Percentiles rank a stretch among this genome's conserved stretches.
These are phyloP conservation scores for Triticum aestivum DNA, from an alignment of 176 grass and related monocot genomes.

Conservation along the genomic window IWGSC_CS_RefSeq_v2.1 NC_057803.1:681964066-681964565, in stretches of 20 bases:
- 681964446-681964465: too few species aligned
- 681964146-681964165: background rate
- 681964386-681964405: background rate
- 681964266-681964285: background rate
- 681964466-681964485: too few species aligned
- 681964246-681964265: constrained; percentile 1
- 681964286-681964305: background rate
- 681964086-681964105: background rate
- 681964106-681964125: background rate
- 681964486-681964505: too few species aligned
- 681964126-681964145: background rate
- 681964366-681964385: background rate
- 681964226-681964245: background rate
- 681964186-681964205: background rate
- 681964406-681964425: too few species aligned
- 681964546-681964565: too few species aligned
- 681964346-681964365: background rate
- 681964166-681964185: background rate
- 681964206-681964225: background rate
- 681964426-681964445: too few species aligned
- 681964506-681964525: too few species aligned
- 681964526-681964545: too few species aligned
- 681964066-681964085: background rate
- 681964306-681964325: background rate
- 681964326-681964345: background rate